Conservation (phyloP, 495 filamentous ascomycete species). For the Umbilicaria muhlenbergii region DNA sequence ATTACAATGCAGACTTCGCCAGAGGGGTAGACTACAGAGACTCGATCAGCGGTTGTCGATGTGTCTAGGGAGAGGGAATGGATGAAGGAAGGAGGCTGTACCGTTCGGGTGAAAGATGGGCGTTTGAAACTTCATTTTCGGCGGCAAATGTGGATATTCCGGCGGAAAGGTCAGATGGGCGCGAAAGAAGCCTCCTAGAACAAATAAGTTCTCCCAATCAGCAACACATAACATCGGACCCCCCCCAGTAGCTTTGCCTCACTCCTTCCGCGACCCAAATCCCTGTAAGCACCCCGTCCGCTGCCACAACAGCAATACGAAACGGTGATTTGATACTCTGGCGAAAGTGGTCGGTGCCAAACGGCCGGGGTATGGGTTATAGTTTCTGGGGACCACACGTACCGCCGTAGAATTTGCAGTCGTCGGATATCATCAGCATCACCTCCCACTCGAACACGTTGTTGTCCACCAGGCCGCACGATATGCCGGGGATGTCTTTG, state of each 20-base stretch:
- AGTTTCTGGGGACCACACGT: slow-evolving; percentile 17
- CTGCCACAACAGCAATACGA: too few species aligned
- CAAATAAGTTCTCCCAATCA: neutral
- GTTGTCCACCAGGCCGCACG: slow-evolving; percentile 69
- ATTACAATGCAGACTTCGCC: slow-evolving; percentile 74
- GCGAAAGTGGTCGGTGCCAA: neutral
- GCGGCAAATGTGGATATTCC: slow-evolving; percentile 79
- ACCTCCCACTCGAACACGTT: slow-evolving; percentile 99
- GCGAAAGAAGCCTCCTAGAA: slow-evolving; percentile 72
- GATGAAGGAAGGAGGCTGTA: slow-evolving; percentile 17
- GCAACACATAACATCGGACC: neutral
- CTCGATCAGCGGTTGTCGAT: neutral
- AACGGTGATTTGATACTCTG: too few species aligned
- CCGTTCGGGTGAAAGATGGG: slow-evolving; percentile 92
- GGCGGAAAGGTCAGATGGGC: slow-evolving; percentile 62
- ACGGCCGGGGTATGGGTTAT: neutral
- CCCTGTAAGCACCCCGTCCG: neutral
- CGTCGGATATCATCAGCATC: slow-evolving; percentile 96
- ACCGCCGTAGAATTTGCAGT: slow-evolving; percentile 91
- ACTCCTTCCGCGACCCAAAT: neutral
- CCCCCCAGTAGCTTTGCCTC: neutral
- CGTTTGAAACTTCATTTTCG: slow-evolving; percentile 77
- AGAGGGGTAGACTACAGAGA: slow-evolving; percentile 51
- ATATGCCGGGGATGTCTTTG: slow-evolving; percentile 86
- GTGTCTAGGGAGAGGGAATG: neutral